These are phyloP conservation scores for Fusarium sp. DNA, from an alignment of 2,329 filamentous ascomycete species.

Conservation along the genomic window DNA sequence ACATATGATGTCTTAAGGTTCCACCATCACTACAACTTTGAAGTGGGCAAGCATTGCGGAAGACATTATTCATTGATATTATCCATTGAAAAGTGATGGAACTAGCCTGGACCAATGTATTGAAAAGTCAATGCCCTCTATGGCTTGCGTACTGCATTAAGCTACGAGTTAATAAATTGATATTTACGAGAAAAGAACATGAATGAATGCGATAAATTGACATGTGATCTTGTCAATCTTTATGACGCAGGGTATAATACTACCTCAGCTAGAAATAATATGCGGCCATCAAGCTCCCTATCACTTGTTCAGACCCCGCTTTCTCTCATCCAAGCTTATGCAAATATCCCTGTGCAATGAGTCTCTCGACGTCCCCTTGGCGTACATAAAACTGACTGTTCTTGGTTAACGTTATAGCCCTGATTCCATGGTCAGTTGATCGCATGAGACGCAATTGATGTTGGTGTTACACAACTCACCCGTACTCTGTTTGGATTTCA, in stretches of 20 bases:
- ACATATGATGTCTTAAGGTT: conserved; percentile 6
- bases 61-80: neutral
- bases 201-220: neutral
- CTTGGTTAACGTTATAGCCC: conserved; percentile 94
- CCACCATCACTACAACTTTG: conserved; percentile 12
- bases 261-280: neutral
- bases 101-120: neutral
- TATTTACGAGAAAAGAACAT: neutral
- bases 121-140: neutral
- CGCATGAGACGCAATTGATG: neutral
- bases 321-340: conserved; percentile 80
- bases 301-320: neutral
- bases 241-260: conserved; percentile 28
- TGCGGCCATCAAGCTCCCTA: neutral
- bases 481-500: conserved; percentile 99
- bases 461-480: conserved; percentile 65
- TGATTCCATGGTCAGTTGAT: conserved; percentile 51
- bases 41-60: neutral
- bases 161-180: neutral
- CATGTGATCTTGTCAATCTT: conserved; percentile 14
- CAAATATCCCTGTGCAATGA: conserved; percentile 94
- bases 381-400: conserved; percentile 98
- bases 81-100: neutral
- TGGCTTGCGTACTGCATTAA: conserved; percentile 13
- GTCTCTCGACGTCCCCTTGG: conserved; percentile 91